Evolutionary conservation across 306 rosid species (phyloP), one percentile per base, ranked within the genome.

Genomic region (Castanospermum australe): DNA sequence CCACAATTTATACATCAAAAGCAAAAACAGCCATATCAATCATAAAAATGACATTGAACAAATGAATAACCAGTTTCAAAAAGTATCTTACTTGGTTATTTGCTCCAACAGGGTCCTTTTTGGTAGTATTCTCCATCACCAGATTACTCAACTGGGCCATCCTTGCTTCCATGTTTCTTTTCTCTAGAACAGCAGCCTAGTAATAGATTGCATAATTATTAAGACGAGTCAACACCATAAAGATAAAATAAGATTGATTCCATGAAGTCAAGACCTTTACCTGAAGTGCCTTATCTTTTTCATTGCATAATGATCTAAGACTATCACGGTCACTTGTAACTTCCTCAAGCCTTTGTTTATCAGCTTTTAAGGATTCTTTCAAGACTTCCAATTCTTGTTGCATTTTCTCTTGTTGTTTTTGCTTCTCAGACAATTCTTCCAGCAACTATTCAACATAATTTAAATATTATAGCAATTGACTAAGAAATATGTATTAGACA

Each of bases 231-330:
- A 75, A 39, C 28, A 44, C 18, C 24, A 35, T 56, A 64, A 60
- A 55, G 14, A 18, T 22, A 48, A 66, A 35, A 52, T 17, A 74
- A 64, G 64, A 72, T 28, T 5, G 12, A 76, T 57, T 51, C 66
- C 36, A 78, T 17, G 42, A 80, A 57, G 61, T 22, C 52, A 73
- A 77, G 77, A 55, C 33, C 30, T 88, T 73, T 72, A 93, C 99
- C 93, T 93, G 91, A 85, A 93, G 92, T 55, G 85, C 93, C 65
- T 67, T 84, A 60, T 95, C 97, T 81, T 88, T 93, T 84, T 87
- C 98, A 18, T 86, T 83, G 52, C 90, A 89, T 71, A 82, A 59
- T 45, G 87, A 82, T 60, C 79, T 79, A 62, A 90, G 84, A 71
- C 88, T 88, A 72, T 85, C 91, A 70, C 84, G 88, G 39, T 87